Percentiles rank a stretch among this genome's conserved stretches.
phyloP scores from a whole-genome alignment of 148 eudicot species.

The Camellia granthamiana region DNA sequence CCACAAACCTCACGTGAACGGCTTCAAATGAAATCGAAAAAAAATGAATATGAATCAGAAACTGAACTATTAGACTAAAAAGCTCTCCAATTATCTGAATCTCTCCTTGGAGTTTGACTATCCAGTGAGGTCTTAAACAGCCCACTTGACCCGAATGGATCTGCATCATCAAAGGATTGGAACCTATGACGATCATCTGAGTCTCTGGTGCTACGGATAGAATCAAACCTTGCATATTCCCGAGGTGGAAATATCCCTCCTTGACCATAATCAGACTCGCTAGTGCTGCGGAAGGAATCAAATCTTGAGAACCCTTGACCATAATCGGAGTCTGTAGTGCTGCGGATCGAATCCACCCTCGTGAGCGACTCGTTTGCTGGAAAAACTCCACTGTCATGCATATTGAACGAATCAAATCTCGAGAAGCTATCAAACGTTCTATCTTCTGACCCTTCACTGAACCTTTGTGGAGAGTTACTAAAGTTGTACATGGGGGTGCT shows the following conservation, averaged over 20 bases:
- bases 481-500: constrained; percentile 54
- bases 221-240: constrained; percentile 44
- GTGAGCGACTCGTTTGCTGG: constrained; percentile 34
- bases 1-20: background rate
- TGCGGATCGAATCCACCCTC: constrained; percentile 56
- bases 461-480: constrained; percentile 44
- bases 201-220: constrained; percentile 41
- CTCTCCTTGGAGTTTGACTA: constrained; percentile 57
- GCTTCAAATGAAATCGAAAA: constrained; percentile 8
- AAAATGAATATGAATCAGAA: constrained; percentile 9
- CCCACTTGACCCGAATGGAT: constrained; percentile 61
- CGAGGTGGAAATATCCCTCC: constrained; percentile 29
- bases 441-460: constrained; percentile 48
- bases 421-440: constrained; percentile 56
- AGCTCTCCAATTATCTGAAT: constrained; percentile 46
- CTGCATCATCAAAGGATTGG: constrained; percentile 57
- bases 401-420: constrained; percentile 40
- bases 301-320: constrained; percentile 36
- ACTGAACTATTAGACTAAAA: constrained; percentile 12
- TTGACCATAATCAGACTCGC: constrained; percentile 32
- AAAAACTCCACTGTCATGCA: constrained; percentile 28
- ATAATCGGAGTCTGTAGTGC: constrained; percentile 41
- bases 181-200: constrained; percentile 19
- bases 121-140: constrained; percentile 56
- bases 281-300: constrained; percentile 40